Evolutionary conservation across 345 rosid species (phyloP).

Genomic region (Brassica juncea): DNA sequence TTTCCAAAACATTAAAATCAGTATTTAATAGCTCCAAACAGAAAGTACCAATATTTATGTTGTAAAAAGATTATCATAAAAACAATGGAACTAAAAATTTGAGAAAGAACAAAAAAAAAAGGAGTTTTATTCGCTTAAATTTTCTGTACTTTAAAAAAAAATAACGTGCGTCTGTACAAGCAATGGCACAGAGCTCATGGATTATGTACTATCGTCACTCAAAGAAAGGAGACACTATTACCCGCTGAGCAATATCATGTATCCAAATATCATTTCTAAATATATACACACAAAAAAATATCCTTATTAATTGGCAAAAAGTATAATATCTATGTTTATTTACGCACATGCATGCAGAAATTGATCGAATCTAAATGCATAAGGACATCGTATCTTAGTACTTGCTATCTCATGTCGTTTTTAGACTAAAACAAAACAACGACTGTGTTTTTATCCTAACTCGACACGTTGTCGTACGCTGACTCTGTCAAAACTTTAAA

Average conservation of each 20-base stretch:
- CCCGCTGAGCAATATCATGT: constrained; percentile 29
- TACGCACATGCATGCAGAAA: constrained; percentile 21
- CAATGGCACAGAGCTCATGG: constrained; percentile 44
- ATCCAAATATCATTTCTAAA: neutral
- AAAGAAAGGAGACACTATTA: constrained; percentile 30
- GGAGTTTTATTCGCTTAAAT: neutral
- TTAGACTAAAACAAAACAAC: constrained; percentile 20
- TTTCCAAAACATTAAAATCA: neutral
- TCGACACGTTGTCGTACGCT: constrained; percentile 43
- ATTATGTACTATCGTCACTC: constrained; percentile 37
- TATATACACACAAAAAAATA: neutral
- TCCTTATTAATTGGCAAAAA: constrained; percentile 4
- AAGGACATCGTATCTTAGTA: constrained; percentile 26
- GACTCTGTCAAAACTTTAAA: constrained; percentile 15
- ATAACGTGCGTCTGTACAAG: constrained; percentile 37
- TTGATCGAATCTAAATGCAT: constrained; percentile 10
- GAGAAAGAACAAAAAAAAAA: neutral
- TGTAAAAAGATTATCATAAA: neutral
- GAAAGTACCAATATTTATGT: neutral
- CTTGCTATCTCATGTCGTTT: constrained; percentile 30
- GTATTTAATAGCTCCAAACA: neutral
- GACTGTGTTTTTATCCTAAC: constrained; percentile 24
- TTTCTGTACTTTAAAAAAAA: constrained; percentile 1
- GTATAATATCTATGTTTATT: neutral
- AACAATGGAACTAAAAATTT: neutral